Evolutionary conservation across 768 basidiomycete species (phyloP).

Genomic region (Amanita phalloides): DNA sequence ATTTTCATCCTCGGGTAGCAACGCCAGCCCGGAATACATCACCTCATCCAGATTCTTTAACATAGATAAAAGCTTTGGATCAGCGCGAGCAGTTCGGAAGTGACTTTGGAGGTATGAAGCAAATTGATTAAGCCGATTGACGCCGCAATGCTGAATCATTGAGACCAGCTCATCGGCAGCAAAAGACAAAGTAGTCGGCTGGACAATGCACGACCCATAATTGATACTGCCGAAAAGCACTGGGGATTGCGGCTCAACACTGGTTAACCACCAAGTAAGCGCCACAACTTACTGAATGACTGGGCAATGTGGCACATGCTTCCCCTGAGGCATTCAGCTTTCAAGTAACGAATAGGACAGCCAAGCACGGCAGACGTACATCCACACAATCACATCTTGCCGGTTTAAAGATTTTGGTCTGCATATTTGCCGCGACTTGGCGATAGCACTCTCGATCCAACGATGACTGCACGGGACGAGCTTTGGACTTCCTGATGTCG

Average conservation of each 20-base stretch:
- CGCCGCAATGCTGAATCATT: conserved; percentile 56
- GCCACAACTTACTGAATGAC: conserved; percentile 49
- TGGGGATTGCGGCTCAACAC: conserved; percentile 19
- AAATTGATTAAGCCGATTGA: conserved; percentile 73
- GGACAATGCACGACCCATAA: conserved; percentile 63
- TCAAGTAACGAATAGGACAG: conserved; percentile 19
- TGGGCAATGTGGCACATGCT: conserved; percentile 81
- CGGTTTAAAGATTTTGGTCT: conserved; percentile 35
- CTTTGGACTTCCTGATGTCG: conserved; percentile 77
- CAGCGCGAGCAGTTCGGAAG: conserved; percentile 44
- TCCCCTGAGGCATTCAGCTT: conserved; percentile 38
- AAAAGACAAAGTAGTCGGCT: conserved; percentile 57
- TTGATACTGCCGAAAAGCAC: conserved; percentile 67
- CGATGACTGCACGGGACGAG: conserved; percentile 60
- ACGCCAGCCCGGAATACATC: conserved; percentile 52
- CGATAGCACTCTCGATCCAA: conserved; percentile 52
- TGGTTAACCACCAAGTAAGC: neutral
- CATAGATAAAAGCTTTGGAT: conserved; percentile 49
- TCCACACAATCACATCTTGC: conserved; percentile 63
- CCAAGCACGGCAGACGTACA: conserved; percentile 35
- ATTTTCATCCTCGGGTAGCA: conserved; percentile 58
- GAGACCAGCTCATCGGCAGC: conserved; percentile 58
- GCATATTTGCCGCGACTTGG: conserved; percentile 48
- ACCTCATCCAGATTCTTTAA: conserved; percentile 52
- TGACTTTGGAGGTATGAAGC: conserved; percentile 57